Percentiles rank a stretch among this genome's conserved stretches.
phyloP scores from a whole-genome alignment of 176 grass and related monocot species.

The Carex cristatella region DNA sequence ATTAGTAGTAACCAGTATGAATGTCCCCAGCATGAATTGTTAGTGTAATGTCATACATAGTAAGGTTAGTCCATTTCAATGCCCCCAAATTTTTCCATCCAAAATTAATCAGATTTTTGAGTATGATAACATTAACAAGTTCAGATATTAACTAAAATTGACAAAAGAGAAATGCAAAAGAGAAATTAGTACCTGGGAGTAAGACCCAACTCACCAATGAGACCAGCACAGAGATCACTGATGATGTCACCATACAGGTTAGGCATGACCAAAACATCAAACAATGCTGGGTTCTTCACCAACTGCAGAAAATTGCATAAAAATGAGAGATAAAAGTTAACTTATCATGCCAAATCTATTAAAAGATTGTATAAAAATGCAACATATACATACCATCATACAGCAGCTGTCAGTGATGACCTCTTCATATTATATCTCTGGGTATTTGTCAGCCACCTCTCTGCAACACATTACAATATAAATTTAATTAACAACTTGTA shows the following conservation, averaged over 20 bases:
- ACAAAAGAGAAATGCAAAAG: neutral
- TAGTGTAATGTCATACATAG: neutral
- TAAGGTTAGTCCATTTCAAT: neutral
- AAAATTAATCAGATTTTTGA: neutral
- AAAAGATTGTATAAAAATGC: neutral
- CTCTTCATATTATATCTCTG: constrained; percentile 87
- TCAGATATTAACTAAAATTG: too few relatives aligned
- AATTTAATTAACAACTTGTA: neutral
- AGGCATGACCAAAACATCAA: constrained; percentile 98
- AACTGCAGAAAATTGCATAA: constrained; percentile 38
- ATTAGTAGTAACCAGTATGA: neutral
- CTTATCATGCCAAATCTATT: neutral
- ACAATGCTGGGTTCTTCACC: constrained; percentile 80
- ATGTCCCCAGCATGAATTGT: neutral
- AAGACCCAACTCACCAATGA: constrained; percentile 84
- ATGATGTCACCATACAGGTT: constrained; percentile 99
- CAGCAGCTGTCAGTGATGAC: constrained; percentile 97
- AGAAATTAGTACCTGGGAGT: constrained; percentile 77
- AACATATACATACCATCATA: constrained; percentile 70
- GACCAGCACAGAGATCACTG: constrained; percentile 92
- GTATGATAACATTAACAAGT: too few relatives aligned
- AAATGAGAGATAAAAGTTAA: neutral
- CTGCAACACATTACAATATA: constrained; percentile 68
- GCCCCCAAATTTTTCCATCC: neutral
- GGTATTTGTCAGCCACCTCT: constrained; percentile 95